Percentiles rank a stretch among this genome's conserved stretches.
Evolutionary conservation across 495 filamentous ascomycete species (phyloP).

Genomic region (Talaromyces wortmannii): DNA sequence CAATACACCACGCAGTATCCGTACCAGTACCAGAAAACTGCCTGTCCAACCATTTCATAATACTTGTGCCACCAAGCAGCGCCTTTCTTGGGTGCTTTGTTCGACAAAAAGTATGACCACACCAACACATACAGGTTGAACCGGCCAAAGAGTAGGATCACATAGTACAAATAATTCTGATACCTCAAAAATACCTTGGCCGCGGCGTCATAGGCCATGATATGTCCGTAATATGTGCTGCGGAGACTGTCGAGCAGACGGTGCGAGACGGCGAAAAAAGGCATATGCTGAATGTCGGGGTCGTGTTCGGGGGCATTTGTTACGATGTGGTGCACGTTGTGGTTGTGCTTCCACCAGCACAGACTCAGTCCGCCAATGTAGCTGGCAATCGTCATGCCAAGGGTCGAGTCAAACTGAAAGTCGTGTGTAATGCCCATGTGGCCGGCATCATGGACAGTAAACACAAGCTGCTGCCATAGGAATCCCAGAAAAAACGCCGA

Average conservation of each 20-base stretch:
- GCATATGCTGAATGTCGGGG: constrained; percentile 94
- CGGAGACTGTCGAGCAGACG: constrained; percentile 69
- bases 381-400: constrained; percentile 87
- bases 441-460: constrained; percentile 91
- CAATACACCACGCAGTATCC: constrained; percentile 79
- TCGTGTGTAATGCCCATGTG: constrained; percentile 96
- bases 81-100: constrained; percentile 69
- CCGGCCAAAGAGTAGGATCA: constrained; percentile 77
- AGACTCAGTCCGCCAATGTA: constrained; percentile 85
- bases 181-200: constrained; percentile 66
- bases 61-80: constrained; percentile 85
- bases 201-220: constrained; percentile 77
- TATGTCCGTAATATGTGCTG: constrained; percentile 82
- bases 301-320: constrained; percentile 97
- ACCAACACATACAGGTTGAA: constrained; percentile 87
- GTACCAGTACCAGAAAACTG: constrained; percentile 95
- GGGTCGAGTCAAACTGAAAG: constrained; percentile 72
- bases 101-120: constrained; percentile 74
- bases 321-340: constrained; percentile 97
- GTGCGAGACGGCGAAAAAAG: constrained; percentile 89
- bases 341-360: constrained; percentile 96
- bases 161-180: constrained; percentile 83
- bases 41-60: constrained; percentile 72
- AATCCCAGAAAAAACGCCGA: constrained; percentile 74
- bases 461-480: constrained; percentile 95